These are phyloP conservation scores for Epichloe scottii DNA, from an alignment of 2,329 filamentous ascomycete species.

Conservation along the genomic window DNA sequence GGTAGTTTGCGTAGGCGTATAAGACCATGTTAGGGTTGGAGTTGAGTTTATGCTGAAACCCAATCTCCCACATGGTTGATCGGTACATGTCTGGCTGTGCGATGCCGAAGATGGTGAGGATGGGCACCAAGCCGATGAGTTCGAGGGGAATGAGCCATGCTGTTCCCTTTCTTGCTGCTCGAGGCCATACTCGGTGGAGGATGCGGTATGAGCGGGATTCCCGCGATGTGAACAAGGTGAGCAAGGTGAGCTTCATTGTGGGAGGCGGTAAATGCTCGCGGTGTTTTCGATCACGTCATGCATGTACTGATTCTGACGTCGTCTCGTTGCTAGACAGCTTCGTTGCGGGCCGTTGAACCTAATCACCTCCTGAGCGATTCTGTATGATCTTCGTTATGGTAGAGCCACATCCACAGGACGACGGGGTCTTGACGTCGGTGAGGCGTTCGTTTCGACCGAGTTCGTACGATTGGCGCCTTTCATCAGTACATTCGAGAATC, in stretches of 20 bases:
- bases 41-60: constrained; percentile 59
- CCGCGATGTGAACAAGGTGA: background rate
- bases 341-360: background rate
- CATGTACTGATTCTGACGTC: background rate
- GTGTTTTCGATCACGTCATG: background rate
- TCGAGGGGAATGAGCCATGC: constrained; percentile 55
- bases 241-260: constrained; percentile 2
- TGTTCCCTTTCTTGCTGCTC: constrained; percentile 36
- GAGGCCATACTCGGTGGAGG: constrained; percentile 46
- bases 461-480: background rate
- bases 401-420: background rate
- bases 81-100: constrained; percentile 62
- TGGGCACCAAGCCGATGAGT: constrained; percentile 49
- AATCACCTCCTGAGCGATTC: background rate
- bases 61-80: constrained; percentile 60
- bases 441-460: background rate
- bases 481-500: background rate
- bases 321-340: background rate
- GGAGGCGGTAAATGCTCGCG: background rate
- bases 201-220: constrained; percentile 32
- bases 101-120: constrained; percentile 60
- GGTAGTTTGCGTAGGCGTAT: constrained; percentile 63
- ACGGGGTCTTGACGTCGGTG: background rate
- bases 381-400: background rate
- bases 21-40: constrained; percentile 57